phyloP scores from a whole-genome alignment of 1,284 basidiomycete genomes.

The Exsudoporus floridanus region DNA sequence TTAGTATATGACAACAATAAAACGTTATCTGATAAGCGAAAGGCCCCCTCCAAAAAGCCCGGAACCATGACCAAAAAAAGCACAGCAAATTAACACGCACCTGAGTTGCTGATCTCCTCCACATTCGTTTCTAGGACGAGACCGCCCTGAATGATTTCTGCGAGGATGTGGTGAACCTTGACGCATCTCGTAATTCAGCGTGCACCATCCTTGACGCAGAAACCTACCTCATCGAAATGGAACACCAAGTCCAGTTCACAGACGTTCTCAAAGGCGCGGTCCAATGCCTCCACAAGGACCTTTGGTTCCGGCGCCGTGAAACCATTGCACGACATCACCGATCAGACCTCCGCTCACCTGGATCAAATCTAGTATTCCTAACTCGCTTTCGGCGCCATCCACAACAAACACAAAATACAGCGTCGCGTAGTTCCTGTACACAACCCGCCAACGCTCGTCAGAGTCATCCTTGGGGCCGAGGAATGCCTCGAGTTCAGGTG shows the following conservation, averaged over 20 bases:
- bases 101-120: constrained; percentile 79
- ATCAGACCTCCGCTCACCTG: constrained; percentile 60
- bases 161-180: constrained; percentile 87
- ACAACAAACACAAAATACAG: constrained; percentile 98
- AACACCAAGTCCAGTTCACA: constrained; percentile 99
- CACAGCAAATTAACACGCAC: constrained; percentile 44
- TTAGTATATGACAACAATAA: constrained; percentile 14
- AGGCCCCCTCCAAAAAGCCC: background rate
- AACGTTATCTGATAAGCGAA: constrained; percentile 5
- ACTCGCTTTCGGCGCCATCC: constrained; percentile 91
- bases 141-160: constrained; percentile 96
- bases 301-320: constrained; percentile 21
- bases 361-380: constrained; percentile 95
- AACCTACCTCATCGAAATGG: constrained; percentile 91
- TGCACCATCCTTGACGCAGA: background rate
- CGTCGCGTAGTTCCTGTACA: constrained; percentile 89
- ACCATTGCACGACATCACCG: background rate
- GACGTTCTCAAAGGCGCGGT: constrained; percentile 96
- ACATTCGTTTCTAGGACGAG: constrained; percentile 98
- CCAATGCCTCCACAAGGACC: constrained; percentile 97
- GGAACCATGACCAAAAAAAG: background rate
- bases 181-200: constrained; percentile 7
- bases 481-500: constrained; percentile 82
- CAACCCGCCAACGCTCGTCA: constrained; percentile 68
- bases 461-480: constrained; percentile 56